Evolutionary conservation across 1,284 basidiomycete genomes (phyloP), one percentile per base, ranked within the genome.

Genomic region (Fereydounia khargensis): DNA sequence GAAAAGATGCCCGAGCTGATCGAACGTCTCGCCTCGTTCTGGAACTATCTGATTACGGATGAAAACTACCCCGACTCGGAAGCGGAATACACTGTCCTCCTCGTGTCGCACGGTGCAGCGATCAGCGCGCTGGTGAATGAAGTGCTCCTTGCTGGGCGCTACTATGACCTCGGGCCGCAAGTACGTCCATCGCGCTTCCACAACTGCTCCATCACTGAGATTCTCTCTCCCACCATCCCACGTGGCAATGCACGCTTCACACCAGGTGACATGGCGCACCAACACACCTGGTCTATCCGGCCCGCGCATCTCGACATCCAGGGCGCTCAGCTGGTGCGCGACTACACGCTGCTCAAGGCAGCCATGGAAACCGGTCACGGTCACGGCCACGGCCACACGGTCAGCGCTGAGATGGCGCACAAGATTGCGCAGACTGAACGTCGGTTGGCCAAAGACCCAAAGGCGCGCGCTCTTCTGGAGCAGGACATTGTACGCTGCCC

Each of bases 121-220:
- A 56, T 74, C 24, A 59, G 60, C 33, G 52, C 68, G 2, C 39
- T 74, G 33, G 52, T 70, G 33, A 65, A 63, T 33, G 43, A 57
- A n/a, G 63, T 73, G 19, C 42, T 72, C 1, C 28, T 68, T 0
- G 42, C 61, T 0, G 49, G 49, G 2, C 55, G 59, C 10, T 63
- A 70, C 42, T 53, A 42, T 17, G 33, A 42, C 23, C 34, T 60
- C 0, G 60, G 44, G 0, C 39, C 54, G 0, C 22, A 25, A 0
- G 47, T 66, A 2, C 16, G 35, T 5, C 68, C 63, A 1, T 50
- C 52, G 18, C 42, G 72, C 0, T 61, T 73, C 36, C 72, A 69
- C 69, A 74, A 74, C 36, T 74, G 72, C 44, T 64, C 58, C 28
- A 62, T 74, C 39, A 65, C 69, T 9, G 72, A 74, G 38, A 49